Evolutionary conservation across 805 yeast species (phyloP).

Genomic region (Saccharomycopsis sp.): DNA sequence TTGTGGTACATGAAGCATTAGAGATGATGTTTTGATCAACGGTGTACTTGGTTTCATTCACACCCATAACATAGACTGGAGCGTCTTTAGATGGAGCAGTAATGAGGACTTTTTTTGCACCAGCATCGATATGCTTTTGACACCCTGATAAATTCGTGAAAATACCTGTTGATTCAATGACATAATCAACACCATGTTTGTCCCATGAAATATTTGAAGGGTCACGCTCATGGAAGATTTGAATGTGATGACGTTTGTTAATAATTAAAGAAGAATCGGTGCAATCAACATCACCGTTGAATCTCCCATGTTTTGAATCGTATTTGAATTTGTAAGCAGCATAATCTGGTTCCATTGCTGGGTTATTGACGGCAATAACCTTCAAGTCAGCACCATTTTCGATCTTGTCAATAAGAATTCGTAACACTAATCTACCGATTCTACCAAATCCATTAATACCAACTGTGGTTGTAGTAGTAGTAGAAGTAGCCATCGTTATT

Average conservation of each 20-base stretch:
- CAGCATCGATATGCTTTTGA: conserved; percentile 63
- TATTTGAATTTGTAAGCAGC: conserved; percentile 95
- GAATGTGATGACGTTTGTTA: conserved; percentile 44
- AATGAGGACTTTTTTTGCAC: conserved; percentile 68
- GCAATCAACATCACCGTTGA: conserved; percentile 61
- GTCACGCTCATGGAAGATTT: conserved; percentile 58
- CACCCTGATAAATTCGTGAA: conserved; percentile 60
- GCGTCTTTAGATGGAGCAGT: conserved; percentile 69
- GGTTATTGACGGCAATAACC: conserved; percentile 86
- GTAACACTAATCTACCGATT: conserved; percentile 29
- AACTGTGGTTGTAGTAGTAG: conserved; percentile 28
- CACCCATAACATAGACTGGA: conserved; percentile 71
- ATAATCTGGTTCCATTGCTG: conserved; percentile 82
- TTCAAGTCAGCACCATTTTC: conserved; percentile 59
- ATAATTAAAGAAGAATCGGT: conserved; percentile 57
- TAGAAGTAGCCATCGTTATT: neutral
- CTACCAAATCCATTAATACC: conserved; percentile 32
- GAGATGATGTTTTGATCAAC: conserved; percentile 53
- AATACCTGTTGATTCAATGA: conserved; percentile 67
- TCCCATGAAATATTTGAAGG: conserved; percentile 68
- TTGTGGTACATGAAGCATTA: conserved; percentile 69
- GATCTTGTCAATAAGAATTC: conserved; percentile 13
- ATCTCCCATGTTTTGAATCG: conserved; percentile 89
- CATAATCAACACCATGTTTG: conserved; percentile 51
- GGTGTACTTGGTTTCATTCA: conserved; percentile 53